These are phyloP conservation scores for Meripilus lineatus DNA, from an alignment of 1,284 basidiomycete genomes.

Conservation along the genomic window DNA sequence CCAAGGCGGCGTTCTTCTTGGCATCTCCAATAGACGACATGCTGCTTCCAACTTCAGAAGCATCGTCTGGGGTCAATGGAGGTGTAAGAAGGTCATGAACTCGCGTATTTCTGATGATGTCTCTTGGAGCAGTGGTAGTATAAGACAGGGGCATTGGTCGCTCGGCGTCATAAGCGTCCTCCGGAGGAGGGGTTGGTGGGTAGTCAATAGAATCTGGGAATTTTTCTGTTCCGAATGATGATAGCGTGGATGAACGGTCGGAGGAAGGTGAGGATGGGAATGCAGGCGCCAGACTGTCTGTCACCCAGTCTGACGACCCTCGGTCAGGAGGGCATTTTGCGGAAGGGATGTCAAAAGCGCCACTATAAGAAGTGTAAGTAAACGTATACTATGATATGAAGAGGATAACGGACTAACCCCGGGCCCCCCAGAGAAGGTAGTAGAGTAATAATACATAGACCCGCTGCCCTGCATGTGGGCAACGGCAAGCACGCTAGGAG, in stretches of 20 bases:
- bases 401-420: slow-evolving; percentile 47
- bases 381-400: slow-evolving; percentile 6
- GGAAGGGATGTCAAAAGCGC: slow-evolving; percentile 86
- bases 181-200: slow-evolving; percentile 26
- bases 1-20: slow-evolving; percentile 58
- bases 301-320: slow-evolving; percentile 91
- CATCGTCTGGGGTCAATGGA: slow-evolving; percentile 55
- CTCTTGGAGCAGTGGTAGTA: slow-evolving; percentile 34
- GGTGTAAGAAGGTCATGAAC: slow-evolving; percentile 45
- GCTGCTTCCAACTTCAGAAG: slow-evolving; percentile 21
- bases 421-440: slow-evolving; percentile 85
- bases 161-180: slow-evolving; percentile 14
- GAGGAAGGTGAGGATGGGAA: slow-evolving; percentile 39
- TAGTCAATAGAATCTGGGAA: slow-evolving; percentile 32
- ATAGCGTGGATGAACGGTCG: slow-evolving; percentile 33
- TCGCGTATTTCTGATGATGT: slow-evolving; percentile 37
- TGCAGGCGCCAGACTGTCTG: slow-evolving; percentile 75
- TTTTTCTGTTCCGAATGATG: slow-evolving; percentile 27
- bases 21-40: slow-evolving; percentile 29
- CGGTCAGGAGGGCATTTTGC: slow-evolving; percentile 86
- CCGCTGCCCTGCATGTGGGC: slow-evolving; percentile 74
- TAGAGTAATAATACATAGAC: slow-evolving; percentile 83
- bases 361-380: slow-evolving; percentile 42
- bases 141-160: slow-evolving; percentile 14
- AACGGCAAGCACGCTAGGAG: slow-evolving; percentile 75